Base-by-base conservation (phyloP, 768 basidiomycete species). In the Suillus americanus region DNA sequence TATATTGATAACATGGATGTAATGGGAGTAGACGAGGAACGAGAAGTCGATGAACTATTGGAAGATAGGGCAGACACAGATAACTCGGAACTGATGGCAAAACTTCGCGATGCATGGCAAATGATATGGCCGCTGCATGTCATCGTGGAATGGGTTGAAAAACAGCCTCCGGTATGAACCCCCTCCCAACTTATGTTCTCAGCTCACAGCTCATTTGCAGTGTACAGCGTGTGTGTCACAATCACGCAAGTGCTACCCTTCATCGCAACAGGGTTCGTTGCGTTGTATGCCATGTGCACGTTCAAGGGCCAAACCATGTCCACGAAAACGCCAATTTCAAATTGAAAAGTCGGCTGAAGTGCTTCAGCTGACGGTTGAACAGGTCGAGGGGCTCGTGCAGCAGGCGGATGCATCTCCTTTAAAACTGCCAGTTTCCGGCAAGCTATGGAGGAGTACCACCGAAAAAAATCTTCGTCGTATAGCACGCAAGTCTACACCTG, bases 201-300 rank as follows among this genome's bases (percentile, higher is more conserved):
- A 28, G 20, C 30, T 54, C 33, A 54, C 12, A 33, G 28, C 23
- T 45, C 45, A 46, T n/a, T 13, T 25, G 41, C 38, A 64, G 64
- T 64, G 64, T 41, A 18, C 30, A 23, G 60, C 33, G 20, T 64
- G 64, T 16, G 16, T 28, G 37, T 62, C 60, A 41, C 64, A 51
- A 33, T 62, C 33, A 20, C 61, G 46, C 60, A 45, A 51, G 25
- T 64, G 64, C 50, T 61, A 64, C 33, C 30, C 30, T 35, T 33
- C 53, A 62, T 23, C 64, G 6, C 50, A 48, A 25, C 20, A 50
- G 14, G 48, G 60, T 48, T 40, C 48, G 23, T 20, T 64, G 45
- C 64, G 64, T 23, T 64, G 64, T 28, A 41, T 35, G 37, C 45
- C 64, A 38, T 64, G 64, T 33, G 64, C 64, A 35, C 64, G 48